Evolutionary conservation across 2,329 filamentous ascomycete genomes (phyloP).

Genomic region (Cadophora luteo-olivacea): DNA sequence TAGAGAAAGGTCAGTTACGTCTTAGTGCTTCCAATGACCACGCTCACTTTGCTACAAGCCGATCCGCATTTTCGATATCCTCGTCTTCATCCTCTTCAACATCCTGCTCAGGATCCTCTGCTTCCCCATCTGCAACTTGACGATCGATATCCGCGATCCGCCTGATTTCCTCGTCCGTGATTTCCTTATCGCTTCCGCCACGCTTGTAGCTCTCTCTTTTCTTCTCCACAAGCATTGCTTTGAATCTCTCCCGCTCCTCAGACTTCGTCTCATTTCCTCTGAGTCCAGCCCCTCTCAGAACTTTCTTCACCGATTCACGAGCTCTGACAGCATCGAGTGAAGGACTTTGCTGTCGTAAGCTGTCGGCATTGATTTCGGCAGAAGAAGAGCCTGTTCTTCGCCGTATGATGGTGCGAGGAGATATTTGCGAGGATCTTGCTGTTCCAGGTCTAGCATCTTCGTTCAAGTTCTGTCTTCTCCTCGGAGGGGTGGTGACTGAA

Average conservation of each 20-base stretch:
- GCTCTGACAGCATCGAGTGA: background rate
- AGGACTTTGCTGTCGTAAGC: too few species aligned
- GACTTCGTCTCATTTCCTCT: background rate
- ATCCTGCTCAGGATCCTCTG: background rate
- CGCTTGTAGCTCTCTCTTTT: slow-evolving; percentile 13
- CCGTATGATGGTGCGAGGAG: too few species aligned
- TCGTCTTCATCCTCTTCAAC: slow-evolving; percentile 10
- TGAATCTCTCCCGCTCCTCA: slow-evolving; percentile 4
- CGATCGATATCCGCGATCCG: background rate
- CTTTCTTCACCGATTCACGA: background rate
- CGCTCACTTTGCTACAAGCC: slow-evolving; percentile 1
- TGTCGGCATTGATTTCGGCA: too few species aligned
- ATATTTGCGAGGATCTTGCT: too few species aligned
- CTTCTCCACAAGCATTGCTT: slow-evolving; percentile 7
- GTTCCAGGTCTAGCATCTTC: too few species aligned
- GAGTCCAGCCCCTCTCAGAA: background rate
- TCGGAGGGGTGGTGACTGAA: too few species aligned
- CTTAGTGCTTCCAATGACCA: too few species aligned
- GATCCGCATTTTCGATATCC: background rate
- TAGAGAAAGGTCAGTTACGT: too few species aligned
- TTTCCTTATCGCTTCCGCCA: slow-evolving; percentile 15
- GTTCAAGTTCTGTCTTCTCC: too few species aligned
- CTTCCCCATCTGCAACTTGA: slow-evolving; percentile 10
- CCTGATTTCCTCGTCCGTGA: slow-evolving; percentile 3
- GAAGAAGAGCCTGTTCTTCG: too few species aligned